Percentiles rank a stretch among this genome's conserved stretches.
Evolutionary conservation across 495 filamentous ascomycete genomes (phyloP).

Genomic region (Aspergillus incahuasiensis): DNA sequence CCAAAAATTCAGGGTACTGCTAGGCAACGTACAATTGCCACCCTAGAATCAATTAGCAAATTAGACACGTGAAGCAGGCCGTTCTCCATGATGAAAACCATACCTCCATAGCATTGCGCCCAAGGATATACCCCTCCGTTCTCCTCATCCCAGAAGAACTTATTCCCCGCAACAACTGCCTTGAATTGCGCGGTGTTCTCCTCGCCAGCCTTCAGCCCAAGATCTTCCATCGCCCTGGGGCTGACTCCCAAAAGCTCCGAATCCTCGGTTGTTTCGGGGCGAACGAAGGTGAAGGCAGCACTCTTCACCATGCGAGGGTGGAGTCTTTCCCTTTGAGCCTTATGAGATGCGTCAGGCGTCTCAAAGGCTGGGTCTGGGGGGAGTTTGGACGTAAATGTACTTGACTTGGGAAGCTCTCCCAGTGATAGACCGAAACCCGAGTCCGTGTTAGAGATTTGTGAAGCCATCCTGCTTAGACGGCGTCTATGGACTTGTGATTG

Average conservation of each 20-base stretch:
- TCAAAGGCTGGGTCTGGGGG: conserved; percentile 75
- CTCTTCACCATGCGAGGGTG: conserved; percentile 79
- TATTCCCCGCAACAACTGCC: conserved; percentile 72
- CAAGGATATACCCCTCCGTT: conserved; percentile 80
- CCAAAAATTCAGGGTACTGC: background rate
- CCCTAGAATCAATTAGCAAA: conserved; percentile 29
- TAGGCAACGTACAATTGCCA: conserved; percentile 50
- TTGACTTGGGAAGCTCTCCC: conserved; percentile 75
- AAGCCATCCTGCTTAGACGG: conserved; percentile 44
- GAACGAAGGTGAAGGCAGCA: conserved; percentile 86
- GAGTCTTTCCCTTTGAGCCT: conserved; percentile 68
- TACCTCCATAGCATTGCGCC: conserved; percentile 95
- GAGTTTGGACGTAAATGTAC: conserved; percentile 73
- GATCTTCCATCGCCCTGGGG: conserved; percentile 66
- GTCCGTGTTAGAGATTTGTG: conserved; percentile 42
- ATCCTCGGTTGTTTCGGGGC: conserved; percentile 63
- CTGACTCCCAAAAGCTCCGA: conserved; percentile 80
- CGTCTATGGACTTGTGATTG: conserved; percentile 17
- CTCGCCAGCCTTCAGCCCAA: conserved; percentile 65
- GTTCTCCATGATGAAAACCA: conserved; percentile 2
- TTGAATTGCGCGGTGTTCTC: conserved; percentile 71
- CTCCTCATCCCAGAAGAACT: conserved; percentile 55
- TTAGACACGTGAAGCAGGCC: too few relatives aligned
- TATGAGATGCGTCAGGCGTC: conserved; percentile 73
- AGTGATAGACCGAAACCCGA: conserved; percentile 40